These are phyloP conservation scores for Linnemannia exigua DNA, from an alignment of 192 early-diverging fungal genomes.

Conservation along the genomic window DNA sequence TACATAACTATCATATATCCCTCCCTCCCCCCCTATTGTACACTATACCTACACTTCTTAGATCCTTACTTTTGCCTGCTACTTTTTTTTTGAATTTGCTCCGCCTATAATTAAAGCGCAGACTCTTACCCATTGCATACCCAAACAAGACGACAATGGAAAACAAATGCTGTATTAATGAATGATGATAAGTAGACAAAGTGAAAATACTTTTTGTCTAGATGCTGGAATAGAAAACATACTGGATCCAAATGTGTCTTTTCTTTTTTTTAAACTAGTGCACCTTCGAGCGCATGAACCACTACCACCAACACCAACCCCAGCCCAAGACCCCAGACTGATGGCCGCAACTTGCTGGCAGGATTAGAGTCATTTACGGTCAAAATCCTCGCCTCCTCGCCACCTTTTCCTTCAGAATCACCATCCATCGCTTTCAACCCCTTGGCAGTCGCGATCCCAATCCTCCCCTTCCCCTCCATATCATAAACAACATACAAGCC, in stretches of 20 bases:
- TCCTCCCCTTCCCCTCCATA: slow-evolving; percentile 25
- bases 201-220: neutral
- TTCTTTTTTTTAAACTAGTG: neutral
- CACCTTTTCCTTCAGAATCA: neutral
- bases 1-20: too few relatives aligned
- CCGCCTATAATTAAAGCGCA: neutral
- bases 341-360: neutral
- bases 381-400: neutral
- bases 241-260: neutral
- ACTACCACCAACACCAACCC: neutral
- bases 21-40: too few relatives aligned
- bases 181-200: neutral
- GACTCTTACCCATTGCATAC: too few relatives aligned
- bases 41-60: neutral
- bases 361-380: neutral
- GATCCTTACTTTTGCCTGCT: neutral
- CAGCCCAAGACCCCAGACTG: neutral
- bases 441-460: slow-evolving; percentile 29
- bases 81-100: neutral
- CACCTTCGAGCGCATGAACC: neutral
- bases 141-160: too few relatives aligned
- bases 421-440: neutral
- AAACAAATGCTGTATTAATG: neutral
- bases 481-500: slow-evolving; percentile 46
- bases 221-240: neutral